These are phyloP conservation scores for Backusella westeae DNA, from an alignment of 192 early-diverging fungal genomes.

Conservation along the genomic window DNA sequence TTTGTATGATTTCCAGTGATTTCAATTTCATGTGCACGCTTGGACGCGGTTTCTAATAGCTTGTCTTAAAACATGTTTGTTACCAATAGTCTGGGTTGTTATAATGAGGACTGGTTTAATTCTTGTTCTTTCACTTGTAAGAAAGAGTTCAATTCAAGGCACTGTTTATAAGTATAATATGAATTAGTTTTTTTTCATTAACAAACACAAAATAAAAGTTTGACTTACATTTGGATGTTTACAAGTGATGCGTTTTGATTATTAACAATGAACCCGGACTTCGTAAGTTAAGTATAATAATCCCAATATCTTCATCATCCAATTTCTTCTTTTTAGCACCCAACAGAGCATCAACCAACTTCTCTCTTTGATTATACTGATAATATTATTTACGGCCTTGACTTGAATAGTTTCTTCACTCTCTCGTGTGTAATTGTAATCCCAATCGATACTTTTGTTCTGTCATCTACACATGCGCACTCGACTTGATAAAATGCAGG, in stretches of 20 bases:
- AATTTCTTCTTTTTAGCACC: not conserved
- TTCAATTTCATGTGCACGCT: constrained; percentile 15
- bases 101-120: constrained; percentile 11
- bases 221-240: constrained; percentile 23
- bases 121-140: not conserved
- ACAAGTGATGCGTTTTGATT: not conserved
- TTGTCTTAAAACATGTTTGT: constrained; percentile 6
- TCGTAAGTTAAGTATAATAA: constrained; percentile 9
- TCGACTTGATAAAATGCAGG: not conserved
- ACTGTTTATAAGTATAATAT: too few relatives aligned
- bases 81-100: constrained; percentile 8
- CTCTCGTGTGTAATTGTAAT: not conserved
- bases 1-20: not conserved
- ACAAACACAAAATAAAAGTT: not conserved
- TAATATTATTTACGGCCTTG: not conserved
- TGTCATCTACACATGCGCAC: too few relatives aligned
- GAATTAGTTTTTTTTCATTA: too few relatives aligned
- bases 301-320: constrained; percentile 16
- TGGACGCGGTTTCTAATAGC: not conserved
- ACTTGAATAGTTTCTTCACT: not conserved
- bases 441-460: too few relatives aligned
- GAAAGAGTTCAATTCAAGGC: too few relatives aligned
- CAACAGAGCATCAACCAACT: not conserved
- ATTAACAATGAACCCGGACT: constrained; percentile 19
- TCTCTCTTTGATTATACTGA: not conserved